Evolutionary conservation across 1,284 basidiomycete genomes (phyloP).

Genomic region (Cutaneotrichosporon sp.): DNA sequence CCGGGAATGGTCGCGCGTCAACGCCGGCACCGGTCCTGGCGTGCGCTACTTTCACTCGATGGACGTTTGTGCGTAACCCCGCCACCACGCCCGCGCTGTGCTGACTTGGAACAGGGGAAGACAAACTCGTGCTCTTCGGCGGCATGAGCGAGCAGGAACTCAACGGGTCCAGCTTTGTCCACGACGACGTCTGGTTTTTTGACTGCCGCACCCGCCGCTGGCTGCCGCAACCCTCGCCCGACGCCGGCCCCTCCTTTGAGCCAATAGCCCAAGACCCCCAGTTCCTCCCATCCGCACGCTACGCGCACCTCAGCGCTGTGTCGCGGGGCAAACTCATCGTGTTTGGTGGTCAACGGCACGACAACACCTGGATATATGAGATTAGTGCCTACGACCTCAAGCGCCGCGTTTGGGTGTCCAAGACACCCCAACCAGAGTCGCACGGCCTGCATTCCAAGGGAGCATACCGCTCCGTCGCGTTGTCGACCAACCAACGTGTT

Average conservation of each 20-base stretch:
- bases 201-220: constrained; percentile 69
- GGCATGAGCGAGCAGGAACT: constrained; percentile 66
- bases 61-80: constrained; percentile 67
- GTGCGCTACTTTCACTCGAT: constrained; percentile 88
- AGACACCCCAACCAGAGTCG: constrained; percentile 62
- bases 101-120: constrained; percentile 62
- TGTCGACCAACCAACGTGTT: constrained; percentile 67
- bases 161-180: constrained; percentile 62
- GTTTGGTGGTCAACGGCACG: constrained; percentile 83
- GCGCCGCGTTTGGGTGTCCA: constrained; percentile 67
- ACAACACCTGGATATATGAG: constrained; percentile 74
- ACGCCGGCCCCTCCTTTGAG: constrained; percentile 13
- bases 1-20: constrained; percentile 71
- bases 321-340: constrained; percentile 81
- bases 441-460: constrained; percentile 78
- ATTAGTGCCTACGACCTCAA: constrained; percentile 80
- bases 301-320: constrained; percentile 84
- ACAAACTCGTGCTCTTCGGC: constrained; percentile 83
- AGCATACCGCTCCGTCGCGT: constrained; percentile 85
- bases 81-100: constrained; percentile 1
- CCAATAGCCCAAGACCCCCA: constrained; percentile 40
- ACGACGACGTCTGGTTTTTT: constrained; percentile 82
- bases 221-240: constrained; percentile 56
- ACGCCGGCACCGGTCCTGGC: constrained; percentile 59
- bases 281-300: constrained; percentile 71